These are phyloP conservation scores for Solanum appendiculatum DNA, from an alignment of 257 asterid genomes.

Conservation along the genomic window DNA sequence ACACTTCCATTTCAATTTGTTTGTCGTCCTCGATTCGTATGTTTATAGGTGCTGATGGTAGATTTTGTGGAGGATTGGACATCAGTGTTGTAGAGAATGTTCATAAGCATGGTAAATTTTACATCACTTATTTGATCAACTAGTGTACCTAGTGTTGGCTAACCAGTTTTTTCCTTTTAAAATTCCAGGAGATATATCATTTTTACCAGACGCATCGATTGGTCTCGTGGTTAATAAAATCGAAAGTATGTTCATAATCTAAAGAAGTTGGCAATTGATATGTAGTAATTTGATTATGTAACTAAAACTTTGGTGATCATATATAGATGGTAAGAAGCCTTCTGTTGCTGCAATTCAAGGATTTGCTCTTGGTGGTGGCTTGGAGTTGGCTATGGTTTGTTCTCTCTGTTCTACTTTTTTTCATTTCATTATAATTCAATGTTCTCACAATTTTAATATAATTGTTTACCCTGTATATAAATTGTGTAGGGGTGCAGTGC, in stretches of 20 bases:
- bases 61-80: conserved; percentile 4
- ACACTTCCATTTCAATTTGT: background rate
- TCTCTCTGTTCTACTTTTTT: background rate
- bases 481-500: conserved; percentile 46
- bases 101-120: background rate
- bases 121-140: background rate
- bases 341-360: conserved; percentile 64
- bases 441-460: background rate
- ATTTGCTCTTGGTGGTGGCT: conserved; percentile 58
- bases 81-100: background rate
- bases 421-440: background rate
- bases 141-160: background rate
- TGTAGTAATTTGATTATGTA: background rate
- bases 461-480: background rate
- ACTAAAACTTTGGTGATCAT: conserved; percentile 1
- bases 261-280: background rate
- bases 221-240: conserved; percentile 33
- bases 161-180: background rate
- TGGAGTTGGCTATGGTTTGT: conserved; percentile 58
- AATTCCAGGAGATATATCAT: background rate
- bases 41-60: background rate
- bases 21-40: background rate
- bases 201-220: background rate
- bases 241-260: conserved; percentile 25
- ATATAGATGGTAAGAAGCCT: conserved; percentile 45